phyloP scores from a whole-genome alignment of 2,329 filamentous ascomycete species.

The Mycogone perniciosa region DNA sequence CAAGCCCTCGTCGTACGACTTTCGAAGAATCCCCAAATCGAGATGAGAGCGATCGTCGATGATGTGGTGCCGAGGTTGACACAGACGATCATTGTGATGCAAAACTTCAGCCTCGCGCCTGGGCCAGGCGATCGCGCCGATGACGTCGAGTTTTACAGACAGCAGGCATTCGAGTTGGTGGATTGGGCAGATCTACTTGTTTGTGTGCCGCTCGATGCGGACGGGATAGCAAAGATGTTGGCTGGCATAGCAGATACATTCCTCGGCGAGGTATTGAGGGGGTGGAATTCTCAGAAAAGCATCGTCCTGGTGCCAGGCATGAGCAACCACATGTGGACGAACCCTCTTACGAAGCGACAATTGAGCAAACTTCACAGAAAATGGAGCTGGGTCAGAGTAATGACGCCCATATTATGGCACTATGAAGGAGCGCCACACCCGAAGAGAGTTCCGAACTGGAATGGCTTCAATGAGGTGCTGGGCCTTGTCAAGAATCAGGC shows the following conservation, averaged over 20 bases:
- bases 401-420: constrained; percentile 77
- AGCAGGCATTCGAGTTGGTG: constrained; percentile 60
- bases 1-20: constrained; percentile 60
- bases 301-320: constrained; percentile 82
- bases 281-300: constrained; percentile 82
- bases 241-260: constrained; percentile 76
- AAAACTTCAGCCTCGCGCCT: constrained; percentile 41
- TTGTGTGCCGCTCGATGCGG: constrained; percentile 76
- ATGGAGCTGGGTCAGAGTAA: constrained; percentile 80
- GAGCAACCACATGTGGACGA: constrained; percentile 84
- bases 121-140: constrained; percentile 32
- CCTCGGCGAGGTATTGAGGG: constrained; percentile 71
- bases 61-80: constrained; percentile 57
- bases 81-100: constrained; percentile 55
- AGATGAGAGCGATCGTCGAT: constrained; percentile 57
- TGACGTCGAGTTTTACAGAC: constrained; percentile 45
- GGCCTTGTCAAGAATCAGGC: constrained; percentile 71
- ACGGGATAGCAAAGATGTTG: constrained; percentile 81
- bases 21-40: constrained; percentile 57
- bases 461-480: constrained; percentile 63
- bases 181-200: constrained; percentile 86
- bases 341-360: constrained; percentile 82
- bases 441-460: constrained; percentile 55
- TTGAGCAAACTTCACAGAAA: constrained; percentile 75
- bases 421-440: constrained; percentile 51